Evolutionary conservation across 108 stramenopile species (phyloP).

Genomic region (Stephanodiscus triporus): DNA sequence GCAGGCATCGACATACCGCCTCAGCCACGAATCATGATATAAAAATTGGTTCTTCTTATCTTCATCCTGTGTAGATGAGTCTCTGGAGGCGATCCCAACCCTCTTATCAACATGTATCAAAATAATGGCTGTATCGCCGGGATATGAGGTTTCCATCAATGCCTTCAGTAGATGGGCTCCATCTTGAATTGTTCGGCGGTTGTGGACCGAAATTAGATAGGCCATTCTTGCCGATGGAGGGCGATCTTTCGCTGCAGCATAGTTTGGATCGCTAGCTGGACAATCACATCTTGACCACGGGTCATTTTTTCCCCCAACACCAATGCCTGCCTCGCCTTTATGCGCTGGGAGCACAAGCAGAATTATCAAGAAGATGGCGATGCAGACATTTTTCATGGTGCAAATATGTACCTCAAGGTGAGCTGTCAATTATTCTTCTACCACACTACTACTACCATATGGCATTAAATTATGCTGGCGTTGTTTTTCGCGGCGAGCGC

Average conservation of each 20-base stretch:
- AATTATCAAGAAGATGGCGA: background rate
- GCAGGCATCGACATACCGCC: constrained; percentile 60
- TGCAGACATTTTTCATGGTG: background rate
- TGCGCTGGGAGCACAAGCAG: constrained; percentile 1
- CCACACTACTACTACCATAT: too few species aligned
- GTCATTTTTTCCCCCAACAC: background rate
- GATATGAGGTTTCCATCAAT: constrained; percentile 57
- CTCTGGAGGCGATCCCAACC: constrained; percentile 30
- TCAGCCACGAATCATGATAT: constrained; percentile 54
- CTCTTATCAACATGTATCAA: constrained; percentile 79
- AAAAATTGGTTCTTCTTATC: constrained; percentile 25
- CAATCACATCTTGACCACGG: constrained; percentile 44
- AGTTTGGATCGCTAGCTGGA: constrained; percentile 18
- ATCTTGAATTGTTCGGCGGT: constrained; percentile 75
- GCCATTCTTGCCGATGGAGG: constrained; percentile 60
- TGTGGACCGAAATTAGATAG: constrained; percentile 82
- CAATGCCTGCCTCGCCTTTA: background rate
- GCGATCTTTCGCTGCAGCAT: background rate
- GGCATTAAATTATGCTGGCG: too few species aligned
- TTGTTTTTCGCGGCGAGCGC: too few species aligned
- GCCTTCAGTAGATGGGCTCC: constrained; percentile 67
- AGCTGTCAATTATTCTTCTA: too few species aligned
- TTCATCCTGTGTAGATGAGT: background rate
- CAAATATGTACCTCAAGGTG: too few species aligned
- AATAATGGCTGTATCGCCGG: constrained; percentile 58